phyloP scores from a whole-genome alignment of 306 rosid species.

The Delonix regia region DNA sequence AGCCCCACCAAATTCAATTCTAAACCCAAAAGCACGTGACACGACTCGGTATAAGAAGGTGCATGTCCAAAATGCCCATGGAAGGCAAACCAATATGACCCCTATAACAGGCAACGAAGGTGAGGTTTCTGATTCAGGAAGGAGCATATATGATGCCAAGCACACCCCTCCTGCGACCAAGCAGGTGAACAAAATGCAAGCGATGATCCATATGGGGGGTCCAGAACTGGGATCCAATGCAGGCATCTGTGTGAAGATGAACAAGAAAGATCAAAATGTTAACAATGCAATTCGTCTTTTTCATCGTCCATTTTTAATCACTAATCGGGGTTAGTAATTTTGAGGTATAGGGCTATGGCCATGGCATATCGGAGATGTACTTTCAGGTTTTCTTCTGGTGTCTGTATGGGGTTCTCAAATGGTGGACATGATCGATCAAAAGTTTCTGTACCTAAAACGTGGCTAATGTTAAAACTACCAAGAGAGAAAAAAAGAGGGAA shows the following conservation, averaged over 20 bases:
- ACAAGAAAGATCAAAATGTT: slow-evolving; percentile 5
- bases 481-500: slow-evolving; percentile 39
- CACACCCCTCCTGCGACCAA: slow-evolving; percentile 62
- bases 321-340: neutral
- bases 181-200: slow-evolving; percentile 47
- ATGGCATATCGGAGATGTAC: neutral
- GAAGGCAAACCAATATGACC: slow-evolving; percentile 64
- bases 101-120: slow-evolving; percentile 63
- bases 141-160: slow-evolving; percentile 52
- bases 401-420: neutral
- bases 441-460: slow-evolving; percentile 45
- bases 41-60: slow-evolving; percentile 66
- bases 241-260: slow-evolving; percentile 50
- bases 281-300: slow-evolving; percentile 8
- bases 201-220: slow-evolving; percentile 62
- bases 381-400: neutral
- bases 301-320: slow-evolving; percentile 47
- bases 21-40: slow-evolving; percentile 53
- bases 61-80: slow-evolving; percentile 80
- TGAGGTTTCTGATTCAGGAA: slow-evolving; percentile 45
- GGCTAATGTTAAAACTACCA: slow-evolving; percentile 32
- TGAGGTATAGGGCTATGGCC: neutral
- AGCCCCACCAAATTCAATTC: slow-evolving; percentile 24
- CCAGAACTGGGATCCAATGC: slow-evolving; percentile 51
- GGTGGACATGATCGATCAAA: slow-evolving; percentile 43